A percentile compares a stretch with the other conserved stretches of the same genome.
phyloP scores from a whole-genome alignment of 805 yeast genomes.

The Candida lessepsii region DNA sequence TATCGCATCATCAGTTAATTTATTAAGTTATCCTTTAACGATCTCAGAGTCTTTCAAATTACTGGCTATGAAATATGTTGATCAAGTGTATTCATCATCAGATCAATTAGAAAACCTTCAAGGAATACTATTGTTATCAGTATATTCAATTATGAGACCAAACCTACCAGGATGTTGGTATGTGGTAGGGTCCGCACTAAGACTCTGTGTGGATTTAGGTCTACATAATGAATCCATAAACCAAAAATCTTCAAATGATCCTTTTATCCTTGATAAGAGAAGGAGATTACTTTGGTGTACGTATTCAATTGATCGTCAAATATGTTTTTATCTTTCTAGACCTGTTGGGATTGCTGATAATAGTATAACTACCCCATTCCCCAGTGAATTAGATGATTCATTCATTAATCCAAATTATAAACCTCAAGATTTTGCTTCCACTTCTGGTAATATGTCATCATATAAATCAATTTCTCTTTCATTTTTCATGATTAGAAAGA shows the following conservation, averaged over 20 bases:
- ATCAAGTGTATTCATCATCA: slow-evolving; percentile 52
- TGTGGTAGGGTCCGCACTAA: slow-evolving; percentile 72
- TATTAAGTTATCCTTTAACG: slow-evolving; percentile 61
- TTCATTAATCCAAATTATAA: slow-evolving; percentile 39
- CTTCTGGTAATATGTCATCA: slow-evolving; percentile 43
- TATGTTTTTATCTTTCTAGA: slow-evolving; percentile 80
- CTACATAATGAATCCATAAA: slow-evolving; percentile 63
- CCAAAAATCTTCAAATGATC: slow-evolving; percentile 37
- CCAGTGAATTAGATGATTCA: slow-evolving; percentile 74
- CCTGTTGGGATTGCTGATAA: slow-evolving; percentile 90
- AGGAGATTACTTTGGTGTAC: slow-evolving; percentile 87
- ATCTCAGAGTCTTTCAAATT: slow-evolving; percentile 69
- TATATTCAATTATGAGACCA: slow-evolving; percentile 84
- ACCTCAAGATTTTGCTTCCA: slow-evolving; percentile 37
- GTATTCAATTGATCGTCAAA: slow-evolving; percentile 80
- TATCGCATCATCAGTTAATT: slow-evolving; percentile 72
- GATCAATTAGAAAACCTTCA: slow-evolving; percentile 73
- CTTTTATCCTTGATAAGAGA: slow-evolving; percentile 64
- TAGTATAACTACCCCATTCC: slow-evolving; percentile 66
- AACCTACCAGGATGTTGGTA: slow-evolving; percentile 94
- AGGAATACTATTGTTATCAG: slow-evolving; percentile 63
- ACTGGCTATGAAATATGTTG: slow-evolving; percentile 60
- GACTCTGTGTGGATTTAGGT: slow-evolving; percentile 82
- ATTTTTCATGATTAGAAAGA: slow-evolving; percentile 65
- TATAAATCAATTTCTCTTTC: slow-evolving; percentile 68